Base-by-base conservation (phyloP, 75 land plant species). In the Larix kaempferi region DNA sequence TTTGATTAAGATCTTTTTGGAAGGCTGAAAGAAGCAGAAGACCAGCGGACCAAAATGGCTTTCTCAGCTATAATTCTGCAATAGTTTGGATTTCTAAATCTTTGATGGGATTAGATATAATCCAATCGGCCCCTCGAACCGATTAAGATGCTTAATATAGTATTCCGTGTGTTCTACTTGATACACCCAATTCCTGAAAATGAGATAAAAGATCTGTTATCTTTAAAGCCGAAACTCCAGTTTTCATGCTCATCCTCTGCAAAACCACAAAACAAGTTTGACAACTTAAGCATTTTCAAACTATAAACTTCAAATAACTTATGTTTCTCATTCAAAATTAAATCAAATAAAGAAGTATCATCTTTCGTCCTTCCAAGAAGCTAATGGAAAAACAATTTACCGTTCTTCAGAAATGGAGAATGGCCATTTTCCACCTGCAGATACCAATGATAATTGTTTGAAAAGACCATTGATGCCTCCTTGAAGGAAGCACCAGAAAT, bases 161-260 rank as follows among this genome's bases (percentile, higher is more conserved):
- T 0, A 83, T 73, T 49, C 59, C 73, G 71, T 85, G 85, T 1
- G 79, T 79, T 19, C 74, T 56, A 0, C 79, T 72, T 7, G 66
- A 22, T 21, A 75, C 56, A 41, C 86, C 80, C 0, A 54, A 57
- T 3, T 71, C 82, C 76, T 85, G 87, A 29, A 88, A 80, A 63
- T 80, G 83, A 19, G 90, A 85, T 74, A 60, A 75, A 22, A 85
- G 57, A 44, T 88, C 90, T 44, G 37, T 78, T 37, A 81, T 80
- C 33, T 82, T 73, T 21, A 85, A 78, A 26, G 78, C 49, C 6
- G 61, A 37, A 26, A 80, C 78, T 5, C 85, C 90, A 2, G 66
- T 84, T 83, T 15, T 77, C 69, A 23, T 60, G 21, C 4, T 29
- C 15, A 3, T 65, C 69, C 35, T 65, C 35, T 65, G 25, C 56